Percentiles rank a stretch among this genome's conserved stretches.
Evolutionary conservation across 2,329 filamentous ascomycete genomes (phyloP).

Genomic region (Ophiostoma sp.): DNA sequence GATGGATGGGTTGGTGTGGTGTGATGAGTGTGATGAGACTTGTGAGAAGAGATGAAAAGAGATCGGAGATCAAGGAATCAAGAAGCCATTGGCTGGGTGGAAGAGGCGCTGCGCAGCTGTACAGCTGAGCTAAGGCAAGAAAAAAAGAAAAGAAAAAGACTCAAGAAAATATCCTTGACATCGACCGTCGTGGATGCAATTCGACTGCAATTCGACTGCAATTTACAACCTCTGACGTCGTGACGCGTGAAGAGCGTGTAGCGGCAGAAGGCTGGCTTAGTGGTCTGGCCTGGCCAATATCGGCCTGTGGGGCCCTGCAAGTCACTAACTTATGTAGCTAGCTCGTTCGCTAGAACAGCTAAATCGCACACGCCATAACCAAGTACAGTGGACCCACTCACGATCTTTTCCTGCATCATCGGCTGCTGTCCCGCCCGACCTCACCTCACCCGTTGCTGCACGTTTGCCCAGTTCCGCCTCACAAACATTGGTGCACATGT

Average conservation of each 20-base stretch:
- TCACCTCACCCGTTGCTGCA: not conserved
- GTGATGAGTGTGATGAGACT: not conserved
- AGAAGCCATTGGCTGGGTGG: not conserved
- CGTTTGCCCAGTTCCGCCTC: not conserved
- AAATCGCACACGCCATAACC: not conserved
- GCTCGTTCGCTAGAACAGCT: not conserved
- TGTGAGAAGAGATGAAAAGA: not conserved
- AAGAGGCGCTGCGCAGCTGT: too few relatives aligned
- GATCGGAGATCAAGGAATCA: too few relatives aligned
- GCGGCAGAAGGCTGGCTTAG: not conserved
- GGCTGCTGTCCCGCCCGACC: not conserved
- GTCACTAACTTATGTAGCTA: not conserved
- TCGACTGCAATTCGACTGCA: not conserved
- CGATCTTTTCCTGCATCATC: conserved; percentile 1
- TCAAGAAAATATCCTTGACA: too few relatives aligned
- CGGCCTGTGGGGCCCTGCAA: not conserved
- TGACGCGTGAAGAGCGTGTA: conserved; percentile 9
- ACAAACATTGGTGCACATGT: not conserved
- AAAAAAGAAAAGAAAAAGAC: too few relatives aligned
- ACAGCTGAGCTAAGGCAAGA: too few relatives aligned
- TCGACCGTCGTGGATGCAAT: not conserved
- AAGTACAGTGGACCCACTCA: not conserved
- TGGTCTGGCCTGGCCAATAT: not conserved
- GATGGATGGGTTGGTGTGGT: too few relatives aligned
- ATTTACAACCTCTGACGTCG: not conserved